These are phyloP conservation scores for Trametes sp. DNA, from an alignment of 1,284 basidiomycete species.

Conservation along the genomic window DNA sequence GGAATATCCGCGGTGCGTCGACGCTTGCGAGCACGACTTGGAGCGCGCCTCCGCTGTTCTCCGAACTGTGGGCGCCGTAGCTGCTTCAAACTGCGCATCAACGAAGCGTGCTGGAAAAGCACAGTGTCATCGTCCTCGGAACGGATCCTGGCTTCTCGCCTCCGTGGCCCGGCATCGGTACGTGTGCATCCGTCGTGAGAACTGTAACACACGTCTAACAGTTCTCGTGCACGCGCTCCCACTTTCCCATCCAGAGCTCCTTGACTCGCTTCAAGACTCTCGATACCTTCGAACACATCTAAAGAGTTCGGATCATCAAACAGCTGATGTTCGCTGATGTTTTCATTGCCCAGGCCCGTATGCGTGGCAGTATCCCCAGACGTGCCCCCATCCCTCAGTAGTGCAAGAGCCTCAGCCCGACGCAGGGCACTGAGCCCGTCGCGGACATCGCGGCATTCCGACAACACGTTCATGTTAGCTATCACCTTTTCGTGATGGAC, in stretches of 20 bases:
- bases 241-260: neutral
- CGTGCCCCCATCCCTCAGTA: neutral
- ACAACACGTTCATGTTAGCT: slow-evolving; percentile 10
- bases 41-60: neutral
- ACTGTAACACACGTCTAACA: neutral
- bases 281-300: neutral
- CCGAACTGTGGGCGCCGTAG: neutral
- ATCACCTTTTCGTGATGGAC: neutral
- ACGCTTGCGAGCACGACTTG: neutral
- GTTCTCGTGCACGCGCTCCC: neutral
- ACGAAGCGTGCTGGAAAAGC: neutral
- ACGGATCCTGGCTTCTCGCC: neutral
- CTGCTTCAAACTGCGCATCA: neutral
- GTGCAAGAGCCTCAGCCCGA: neutral
- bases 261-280: neutral
- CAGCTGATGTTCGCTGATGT: neutral
- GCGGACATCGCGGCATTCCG: slow-evolving; percentile 10
- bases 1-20: neutral
- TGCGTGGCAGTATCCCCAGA: neutral
- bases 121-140: neutral
- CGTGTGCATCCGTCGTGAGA: neutral
- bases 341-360: neutral
- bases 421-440: neutral
- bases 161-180: neutral
- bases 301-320: neutral